Evolutionary conservation across 768 basidiomycete species (phyloP), one percentile per base, ranked within the genome.

Genomic region (Termitomyces bulborhizus): DNA sequence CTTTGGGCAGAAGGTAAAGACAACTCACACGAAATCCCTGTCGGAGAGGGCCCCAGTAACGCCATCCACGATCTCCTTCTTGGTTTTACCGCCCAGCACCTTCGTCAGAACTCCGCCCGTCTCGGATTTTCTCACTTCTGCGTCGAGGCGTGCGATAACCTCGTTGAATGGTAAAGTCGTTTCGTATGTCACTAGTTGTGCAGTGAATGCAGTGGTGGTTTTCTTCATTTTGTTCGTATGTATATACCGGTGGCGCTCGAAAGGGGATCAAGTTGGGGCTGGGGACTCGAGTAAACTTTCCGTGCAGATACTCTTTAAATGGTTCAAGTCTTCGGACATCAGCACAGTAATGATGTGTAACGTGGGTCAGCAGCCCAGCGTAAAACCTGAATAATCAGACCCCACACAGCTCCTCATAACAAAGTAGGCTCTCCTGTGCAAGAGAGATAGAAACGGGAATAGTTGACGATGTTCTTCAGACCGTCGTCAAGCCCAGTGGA

Each of bases 21-120:
- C 11, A 29, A 68, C 78, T 47, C 57, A 81, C 82, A 78, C 46
- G 57, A 82, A 82, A 41, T 76, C 75, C 11, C 68, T 69, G 13
- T 65, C 68, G 7, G 67, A 68, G 0, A 67, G 61, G 4, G 69
- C 65, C 6, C 59, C 63, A 5, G 64, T 57, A 12, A 82, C 62
- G 32, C 65, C 56, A 1, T 63, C 44, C 46, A 71, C 69, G 3
- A 82, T 60, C 24, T 78, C 76, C 3, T 70, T 67, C 58, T 69
- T 73, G 34, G 62, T 72, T 9, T 60, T 64, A 2, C 70, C 63
- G 15, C 39, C 47, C 42, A 58, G 55, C 21, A 76, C 29, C 7
- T 59, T 55, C 12, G 60, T 45, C 37, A 72, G 31, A 50, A 68
- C 57, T 6, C 65, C 58, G 16, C 59, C 59, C 8, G 73, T 70